Conservation (phyloP, 257 asterid genomes). For the Gentiana dahurica region DNA sequence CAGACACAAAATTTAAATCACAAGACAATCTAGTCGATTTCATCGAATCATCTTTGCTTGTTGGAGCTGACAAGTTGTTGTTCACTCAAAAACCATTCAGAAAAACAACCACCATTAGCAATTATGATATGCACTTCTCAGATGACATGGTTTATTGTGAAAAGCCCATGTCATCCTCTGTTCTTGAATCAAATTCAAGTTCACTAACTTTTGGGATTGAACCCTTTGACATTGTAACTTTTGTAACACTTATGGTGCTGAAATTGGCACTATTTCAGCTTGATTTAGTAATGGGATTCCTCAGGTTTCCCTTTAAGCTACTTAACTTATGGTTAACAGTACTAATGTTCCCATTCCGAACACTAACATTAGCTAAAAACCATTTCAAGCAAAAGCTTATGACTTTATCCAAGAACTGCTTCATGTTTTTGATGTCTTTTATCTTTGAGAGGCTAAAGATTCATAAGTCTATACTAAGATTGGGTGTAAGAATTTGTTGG, state of each 20-base stretch:
- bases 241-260: constrained; percentile 15
- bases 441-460: constrained; percentile 17
- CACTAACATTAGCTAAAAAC: constrained; percentile 16
- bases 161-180: constrained; percentile 7
- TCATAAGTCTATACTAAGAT: constrained; percentile 19
- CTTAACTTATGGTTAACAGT: constrained; percentile 25
- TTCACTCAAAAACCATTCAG: constrained; percentile 24
- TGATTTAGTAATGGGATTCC: constrained; percentile 21
- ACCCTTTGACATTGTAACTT: constrained; percentile 12
- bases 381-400: constrained; percentile 21
- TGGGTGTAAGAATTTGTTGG: constrained; percentile 28
- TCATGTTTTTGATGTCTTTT: constrained; percentile 14
- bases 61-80: constrained; percentile 43
- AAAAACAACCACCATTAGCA: constrained; percentile 6
- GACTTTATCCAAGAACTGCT: constrained; percentile 15
- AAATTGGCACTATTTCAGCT: constrained; percentile 33
- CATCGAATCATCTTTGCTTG: constrained; percentile 19
- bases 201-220: neutral
- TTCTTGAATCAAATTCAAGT: constrained; percentile 1
- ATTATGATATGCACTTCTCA: constrained; percentile 1
- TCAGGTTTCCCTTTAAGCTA: constrained; percentile 30
- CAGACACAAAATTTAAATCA: constrained; percentile 7
- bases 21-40: constrained; percentile 12
- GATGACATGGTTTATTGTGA: constrained; percentile 11
- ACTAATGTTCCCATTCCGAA: constrained; percentile 32